Percentiles rank a stretch among this genome's conserved stretches.
Conservation (phyloP, 2,329 filamentous ascomycete genomes). For the Epichloe sibirici region DNA sequence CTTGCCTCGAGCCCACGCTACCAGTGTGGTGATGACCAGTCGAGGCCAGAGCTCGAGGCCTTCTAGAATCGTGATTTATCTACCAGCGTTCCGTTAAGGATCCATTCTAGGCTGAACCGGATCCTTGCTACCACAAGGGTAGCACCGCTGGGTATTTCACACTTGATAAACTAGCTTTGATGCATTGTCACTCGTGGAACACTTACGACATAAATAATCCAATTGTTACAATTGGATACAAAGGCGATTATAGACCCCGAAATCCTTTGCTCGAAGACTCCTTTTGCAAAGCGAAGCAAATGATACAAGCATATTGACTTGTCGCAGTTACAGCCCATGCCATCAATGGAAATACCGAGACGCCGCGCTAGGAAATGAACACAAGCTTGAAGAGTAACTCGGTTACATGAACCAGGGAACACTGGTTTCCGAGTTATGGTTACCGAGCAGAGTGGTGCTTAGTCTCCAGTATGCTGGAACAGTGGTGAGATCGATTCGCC, state of each 20-base stretch:
- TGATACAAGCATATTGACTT: neutral
- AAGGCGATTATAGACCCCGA: neutral
- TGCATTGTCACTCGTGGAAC: neutral
- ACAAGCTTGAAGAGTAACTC: neutral
- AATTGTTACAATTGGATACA: neutral
- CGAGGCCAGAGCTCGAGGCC: slow-evolving; percentile 19
- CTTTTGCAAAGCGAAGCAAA: neutral
- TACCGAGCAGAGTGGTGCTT: slow-evolving; percentile 10
- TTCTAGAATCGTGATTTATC: slow-evolving; percentile 33
- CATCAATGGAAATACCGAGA: slow-evolving; percentile 11
- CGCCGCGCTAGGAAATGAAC: slow-evolving; percentile 23
- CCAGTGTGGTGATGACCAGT: slow-evolving; percentile 15
- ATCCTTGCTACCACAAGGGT: slow-evolving; percentile 61
- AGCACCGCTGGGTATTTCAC: slow-evolving; percentile 54
- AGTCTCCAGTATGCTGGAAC: slow-evolving; percentile 55
- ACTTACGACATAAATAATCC: neutral
- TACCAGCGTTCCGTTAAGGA: slow-evolving; percentile 80
- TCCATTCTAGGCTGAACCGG: slow-evolving; percentile 53
- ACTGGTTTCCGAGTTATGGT: slow-evolving; percentile 2
- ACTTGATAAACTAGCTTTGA: neutral
- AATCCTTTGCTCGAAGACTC: neutral
- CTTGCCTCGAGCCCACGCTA: slow-evolving; percentile 26
- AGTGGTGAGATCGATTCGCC: slow-evolving; percentile 68
- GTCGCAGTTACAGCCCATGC: neutral
- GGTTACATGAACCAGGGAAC: neutral